Percentiles rank a stretch among this genome's conserved stretches.
These are phyloP conservation scores for Geosiphon pyriformis DNA, from an alignment of 192 early-diverging fungal genomes.

Conservation along the genomic window DNA sequence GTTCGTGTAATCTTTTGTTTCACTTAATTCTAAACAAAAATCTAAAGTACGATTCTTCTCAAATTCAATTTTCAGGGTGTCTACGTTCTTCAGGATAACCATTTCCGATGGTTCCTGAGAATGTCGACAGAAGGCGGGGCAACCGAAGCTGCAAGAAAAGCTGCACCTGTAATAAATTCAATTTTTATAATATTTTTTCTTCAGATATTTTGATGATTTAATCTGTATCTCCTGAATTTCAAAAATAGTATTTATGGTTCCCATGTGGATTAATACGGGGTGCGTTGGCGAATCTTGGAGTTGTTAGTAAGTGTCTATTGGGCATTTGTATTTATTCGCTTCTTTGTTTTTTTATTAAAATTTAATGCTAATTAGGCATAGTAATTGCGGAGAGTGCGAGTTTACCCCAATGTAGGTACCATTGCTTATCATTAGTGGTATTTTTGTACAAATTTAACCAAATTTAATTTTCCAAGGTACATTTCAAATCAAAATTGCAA, in stretches of 20 bases:
- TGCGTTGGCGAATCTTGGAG: slow-evolving; percentile 84
- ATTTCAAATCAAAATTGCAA: slow-evolving; percentile 71
- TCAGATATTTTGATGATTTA: background rate
- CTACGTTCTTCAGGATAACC: slow-evolving; percentile 97
- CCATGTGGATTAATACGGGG: slow-evolving; percentile 97
- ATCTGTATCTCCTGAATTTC: background rate
- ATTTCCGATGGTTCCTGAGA: slow-evolving; percentile 90
- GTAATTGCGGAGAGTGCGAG: slow-evolving; percentile 86
- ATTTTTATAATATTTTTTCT: slow-evolving; percentile 1
- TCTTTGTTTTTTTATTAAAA: background rate
- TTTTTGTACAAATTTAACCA: background rate
- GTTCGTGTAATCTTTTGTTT: slow-evolving; percentile 36
- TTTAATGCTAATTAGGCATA: too few species aligned
- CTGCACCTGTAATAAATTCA: slow-evolving; percentile 59
- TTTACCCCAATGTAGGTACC: slow-evolving; percentile 69
- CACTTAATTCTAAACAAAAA: background rate
- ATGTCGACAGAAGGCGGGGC: slow-evolving; percentile 82
- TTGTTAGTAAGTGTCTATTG: slow-evolving; percentile 40
- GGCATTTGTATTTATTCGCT: background rate
- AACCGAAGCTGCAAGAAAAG: slow-evolving; percentile 70
- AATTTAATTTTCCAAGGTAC: slow-evolving; percentile 42
- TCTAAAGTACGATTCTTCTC: background rate
- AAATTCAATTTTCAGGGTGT: slow-evolving; percentile 60
- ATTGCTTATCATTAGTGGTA: background rate
- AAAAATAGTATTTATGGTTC: slow-evolving; percentile 78